These are phyloP conservation scores for Papiliotrema flavescens DNA, from an alignment of 1,284 basidiomycete species.

Conservation along the genomic window DNA sequence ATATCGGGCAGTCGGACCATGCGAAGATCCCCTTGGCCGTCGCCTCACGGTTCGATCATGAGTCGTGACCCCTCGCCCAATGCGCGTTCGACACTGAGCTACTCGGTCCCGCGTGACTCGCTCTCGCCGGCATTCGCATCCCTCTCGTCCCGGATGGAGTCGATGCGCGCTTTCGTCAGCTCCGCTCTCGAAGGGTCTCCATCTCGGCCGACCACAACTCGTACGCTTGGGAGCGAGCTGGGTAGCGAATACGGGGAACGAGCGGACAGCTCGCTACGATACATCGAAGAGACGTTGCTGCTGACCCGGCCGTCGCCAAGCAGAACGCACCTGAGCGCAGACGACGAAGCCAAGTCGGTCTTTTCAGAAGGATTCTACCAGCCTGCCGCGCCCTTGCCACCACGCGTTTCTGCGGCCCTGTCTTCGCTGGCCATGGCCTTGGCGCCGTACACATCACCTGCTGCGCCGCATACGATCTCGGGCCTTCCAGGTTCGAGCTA, in stretches of 20 bases:
- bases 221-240: constrained; percentile 32
- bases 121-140: constrained; percentile 23
- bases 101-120: background rate
- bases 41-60: background rate
- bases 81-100: constrained; percentile 9
- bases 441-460: constrained; percentile 14
- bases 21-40: constrained; percentile 17
- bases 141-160: constrained; percentile 20
- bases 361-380: constrained; percentile 1
- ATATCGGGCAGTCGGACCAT: constrained; percentile 1
- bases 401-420: constrained; percentile 24
- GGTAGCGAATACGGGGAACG: constrained; percentile 28
- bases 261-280: background rate
- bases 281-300: constrained; percentile 1
- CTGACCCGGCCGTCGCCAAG: background rate
- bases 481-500: background rate
- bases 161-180: constrained; percentile 23
- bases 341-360: constrained; percentile 6
- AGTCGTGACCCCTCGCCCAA: constrained; percentile 4
- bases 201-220: background rate
- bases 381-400: constrained; percentile 17
- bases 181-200: constrained; percentile 5
- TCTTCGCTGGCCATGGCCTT: constrained; percentile 23
- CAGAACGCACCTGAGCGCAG: constrained; percentile 1
- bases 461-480: background rate